Evolutionary conservation across 192 early-diverging fungal genomes (phyloP).

Genomic region (Coemansia sp.): DNA sequence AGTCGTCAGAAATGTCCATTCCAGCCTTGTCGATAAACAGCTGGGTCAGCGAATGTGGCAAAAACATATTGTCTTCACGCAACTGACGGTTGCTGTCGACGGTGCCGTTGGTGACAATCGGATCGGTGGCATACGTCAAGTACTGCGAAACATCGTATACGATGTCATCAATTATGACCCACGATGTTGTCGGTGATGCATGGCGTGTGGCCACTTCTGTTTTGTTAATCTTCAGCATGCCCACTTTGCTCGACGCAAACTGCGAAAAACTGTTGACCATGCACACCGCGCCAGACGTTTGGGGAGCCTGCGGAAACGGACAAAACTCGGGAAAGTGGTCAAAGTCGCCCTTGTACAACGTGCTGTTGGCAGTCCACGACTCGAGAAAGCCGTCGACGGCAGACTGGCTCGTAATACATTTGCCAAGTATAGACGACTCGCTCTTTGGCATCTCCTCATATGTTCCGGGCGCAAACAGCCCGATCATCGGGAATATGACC

Average conservation of each 20-base stretch:
- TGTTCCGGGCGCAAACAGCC: slow-evolving; percentile 24
- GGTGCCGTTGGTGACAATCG: slow-evolving; percentile 35
- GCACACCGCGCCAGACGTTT: slow-evolving; percentile 38
- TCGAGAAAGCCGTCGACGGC: slow-evolving; percentile 23
- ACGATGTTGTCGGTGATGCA: slow-evolving; percentile 28
- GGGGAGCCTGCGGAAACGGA: slow-evolving; percentile 52
- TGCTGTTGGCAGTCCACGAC: slow-evolving; percentile 31
- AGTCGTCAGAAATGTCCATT: slow-evolving; percentile 29
- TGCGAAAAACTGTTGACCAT: slow-evolving; percentile 23
- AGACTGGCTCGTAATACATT: slow-evolving; percentile 24
- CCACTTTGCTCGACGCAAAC: slow-evolving; percentile 37
- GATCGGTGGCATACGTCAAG: slow-evolving; percentile 29
- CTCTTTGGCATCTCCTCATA: slow-evolving; percentile 4
- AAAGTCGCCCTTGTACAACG: slow-evolving; percentile 17
- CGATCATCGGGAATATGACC: slow-evolving; percentile 40
- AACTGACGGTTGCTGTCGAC: slow-evolving; percentile 27
- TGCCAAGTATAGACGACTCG: slow-evolving; percentile 15
- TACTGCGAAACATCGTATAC: slow-evolving; percentile 47
- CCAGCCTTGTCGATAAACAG: slow-evolving; percentile 40
- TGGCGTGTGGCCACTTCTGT: slow-evolving; percentile 22
- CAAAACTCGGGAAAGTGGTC: slow-evolving; percentile 30
- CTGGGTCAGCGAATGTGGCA: slow-evolving; percentile 33
- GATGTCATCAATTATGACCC: slow-evolving; percentile 35
- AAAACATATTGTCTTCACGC: slow-evolving; percentile 30
- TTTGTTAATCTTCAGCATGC: slow-evolving; percentile 36